These are phyloP conservation scores for Suillus bovinus DNA, from an alignment of 768 basidiomycete genomes.

Conservation along the genomic window DNA sequence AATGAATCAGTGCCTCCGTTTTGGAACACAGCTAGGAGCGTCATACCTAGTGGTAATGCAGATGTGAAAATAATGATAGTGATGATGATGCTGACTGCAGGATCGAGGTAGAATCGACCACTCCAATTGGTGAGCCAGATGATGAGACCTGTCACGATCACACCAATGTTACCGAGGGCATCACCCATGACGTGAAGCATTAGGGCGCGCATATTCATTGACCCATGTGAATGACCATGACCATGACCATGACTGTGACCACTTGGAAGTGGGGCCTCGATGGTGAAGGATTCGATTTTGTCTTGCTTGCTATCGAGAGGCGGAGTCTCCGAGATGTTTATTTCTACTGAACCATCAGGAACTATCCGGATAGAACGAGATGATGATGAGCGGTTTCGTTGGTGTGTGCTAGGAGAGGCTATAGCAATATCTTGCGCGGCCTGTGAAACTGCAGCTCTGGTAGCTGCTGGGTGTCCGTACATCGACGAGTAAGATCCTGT, in stretches of 20 bases:
- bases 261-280: constrained; percentile 9
- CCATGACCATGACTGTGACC: constrained; percentile 18
- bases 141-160: constrained; percentile 91
- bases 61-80: constrained; percentile 96
- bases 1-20: constrained; percentile 9
- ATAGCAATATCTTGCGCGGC: constrained; percentile 78
- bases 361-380: constrained; percentile 13
- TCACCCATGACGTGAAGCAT: constrained; percentile 95
- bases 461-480: constrained; percentile 74
- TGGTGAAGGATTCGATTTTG: constrained; percentile 34
- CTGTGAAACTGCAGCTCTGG: constrained; percentile 72
- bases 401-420: constrained; percentile 9
- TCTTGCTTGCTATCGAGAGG: constrained; percentile 40
- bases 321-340: background rate
- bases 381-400: constrained; percentile 25
- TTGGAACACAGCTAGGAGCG: constrained; percentile 6
- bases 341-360: constrained; percentile 2
- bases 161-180: constrained; percentile 96
- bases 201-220: constrained; percentile 98
- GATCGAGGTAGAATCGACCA: constrained; percentile 92
- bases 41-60: constrained; percentile 83
- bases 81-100: constrained; percentile 89
- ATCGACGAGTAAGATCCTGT: constrained; percentile 57
- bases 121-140: constrained; percentile 88
- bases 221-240: constrained; percentile 49